These are phyloP conservation scores for Paraconiothyrium brasiliense DNA, from an alignment of 2,329 filamentous ascomycete species.

Conservation along the genomic window DNA sequence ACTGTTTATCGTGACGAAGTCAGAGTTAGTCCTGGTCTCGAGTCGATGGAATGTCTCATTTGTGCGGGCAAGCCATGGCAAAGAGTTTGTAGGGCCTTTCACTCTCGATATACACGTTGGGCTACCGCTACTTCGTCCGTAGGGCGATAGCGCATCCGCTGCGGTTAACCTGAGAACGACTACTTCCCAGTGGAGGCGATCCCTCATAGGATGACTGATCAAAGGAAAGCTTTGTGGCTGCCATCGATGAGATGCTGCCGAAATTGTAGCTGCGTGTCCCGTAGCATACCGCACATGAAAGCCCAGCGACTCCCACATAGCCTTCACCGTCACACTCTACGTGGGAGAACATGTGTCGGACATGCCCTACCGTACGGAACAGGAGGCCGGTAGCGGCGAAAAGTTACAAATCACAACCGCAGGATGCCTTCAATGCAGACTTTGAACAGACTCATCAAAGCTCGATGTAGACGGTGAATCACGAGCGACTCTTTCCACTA, in stretches of 20 bases:
- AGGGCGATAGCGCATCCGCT: slow-evolving; percentile 18
- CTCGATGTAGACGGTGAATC: background rate
- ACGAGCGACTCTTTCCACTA: background rate
- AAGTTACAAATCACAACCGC: slow-evolving; percentile 15
- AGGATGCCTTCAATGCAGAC: background rate
- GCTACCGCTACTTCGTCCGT: slow-evolving; percentile 20
- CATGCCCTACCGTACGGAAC: slow-evolving; percentile 17
- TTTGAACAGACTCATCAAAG: background rate
- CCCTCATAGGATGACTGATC: background rate
- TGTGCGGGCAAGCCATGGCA: background rate
- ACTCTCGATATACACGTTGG: slow-evolving; percentile 18
- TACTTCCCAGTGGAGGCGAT: background rate
- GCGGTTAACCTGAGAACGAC: slow-evolving; percentile 13
- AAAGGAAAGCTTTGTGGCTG: slow-evolving; percentile 8
- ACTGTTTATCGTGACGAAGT: background rate
- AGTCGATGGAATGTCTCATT: background rate
- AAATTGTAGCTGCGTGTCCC: slow-evolving; percentile 1
- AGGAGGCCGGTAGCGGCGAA: slow-evolving; percentile 19
- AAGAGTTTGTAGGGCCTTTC: slow-evolving; percentile 17
- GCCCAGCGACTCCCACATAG: background rate
- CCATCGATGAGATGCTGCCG: slow-evolving; percentile 19
- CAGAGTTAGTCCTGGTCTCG: background rate
- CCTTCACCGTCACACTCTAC: slow-evolving; percentile 19
- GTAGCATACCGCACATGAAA: slow-evolving; percentile 13
- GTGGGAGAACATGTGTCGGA: slow-evolving; percentile 19